These are phyloP conservation scores for Aspergillus sparsus DNA, from an alignment of 495 filamentous ascomycete species.

Conservation along the genomic window DNA sequence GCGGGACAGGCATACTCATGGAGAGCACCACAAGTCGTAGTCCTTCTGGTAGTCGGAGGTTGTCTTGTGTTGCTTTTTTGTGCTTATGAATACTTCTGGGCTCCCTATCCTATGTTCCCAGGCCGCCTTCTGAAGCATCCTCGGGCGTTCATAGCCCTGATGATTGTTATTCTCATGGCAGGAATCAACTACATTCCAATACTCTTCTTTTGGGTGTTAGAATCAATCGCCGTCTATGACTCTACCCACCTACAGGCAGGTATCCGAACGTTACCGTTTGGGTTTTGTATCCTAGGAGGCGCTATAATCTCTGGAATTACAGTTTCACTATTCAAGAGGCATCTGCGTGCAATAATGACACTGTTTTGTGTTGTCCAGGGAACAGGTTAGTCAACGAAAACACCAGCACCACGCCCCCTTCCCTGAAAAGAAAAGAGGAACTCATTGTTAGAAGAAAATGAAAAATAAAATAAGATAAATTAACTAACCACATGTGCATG, in stretches of 20 bases:
- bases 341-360: slow-evolving; percentile 11
- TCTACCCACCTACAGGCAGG: not conserved
- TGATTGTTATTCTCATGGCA: slow-evolving; percentile 7
- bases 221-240: slow-evolving; percentile 5
- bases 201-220: slow-evolving; percentile 7
- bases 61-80: not conserved
- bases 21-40: not conserved
- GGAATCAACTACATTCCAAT: slow-evolving; percentile 7
- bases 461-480: no score
- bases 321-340: slow-evolving; percentile 2
- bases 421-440: not conserved
- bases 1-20: slow-evolving; percentile 7
- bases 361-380: slow-evolving; percentile 7
- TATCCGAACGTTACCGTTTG: slow-evolving; percentile 4
- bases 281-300: slow-evolving; percentile 11
- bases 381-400: not conserved
- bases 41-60: slow-evolving; percentile 1
- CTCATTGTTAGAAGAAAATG: no score
- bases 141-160: slow-evolving; percentile 6
- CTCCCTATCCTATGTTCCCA: slow-evolving; percentile 11
- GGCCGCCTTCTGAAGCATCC: slow-evolving; percentile 1
- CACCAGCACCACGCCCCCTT: not conserved
- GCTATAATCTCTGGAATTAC: slow-evolving; percentile 6
- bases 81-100: slow-evolving; percentile 4
- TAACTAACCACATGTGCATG: not conserved